Evolutionary conservation across 305 asterid genomes (phyloP), one percentile per base, ranked within the genome.

Genomic region (Salvia sclarea): DNA sequence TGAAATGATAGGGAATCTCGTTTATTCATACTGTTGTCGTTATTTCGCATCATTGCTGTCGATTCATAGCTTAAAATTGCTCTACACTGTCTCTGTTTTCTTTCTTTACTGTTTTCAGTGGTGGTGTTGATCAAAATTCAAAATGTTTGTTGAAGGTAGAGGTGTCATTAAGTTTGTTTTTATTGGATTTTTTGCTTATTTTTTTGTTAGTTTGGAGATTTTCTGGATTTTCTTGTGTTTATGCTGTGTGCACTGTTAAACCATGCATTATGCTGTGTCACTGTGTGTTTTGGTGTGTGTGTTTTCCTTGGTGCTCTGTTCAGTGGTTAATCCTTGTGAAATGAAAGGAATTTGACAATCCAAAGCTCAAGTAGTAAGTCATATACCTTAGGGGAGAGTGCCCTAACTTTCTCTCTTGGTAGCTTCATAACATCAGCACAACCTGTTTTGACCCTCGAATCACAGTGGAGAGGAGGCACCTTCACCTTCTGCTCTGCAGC

Each of bases 401-500:
- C 84, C 76, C 75, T 85, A 57, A 88, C 73, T 79, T 92, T 72
- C 30, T 81, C 81, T 64, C 69, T 82, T 13, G 89, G 73, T 12
- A 86, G 76, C 59, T 79, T 86, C 84, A 88, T 82, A 55, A 80
- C 95, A 82, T 92, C 90, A 24, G 83, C 92, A 74, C 86, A 84
- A 66, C 88, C 78, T 33, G 97, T 92, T 78, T 80, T 83, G 20
- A 92, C 97, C 80, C 98, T 84, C 18, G 82, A 77, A 78, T 92
- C 98, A 67, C 98, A 92, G 72, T 83, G 85, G 79, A 47, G 79
- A 0, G 90, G 71, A 1, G 98, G 98, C 69, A 90, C 95, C 82
- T 86, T 92, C 82, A 89, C 97, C 83, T 86, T 88, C 98, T 92
- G 95, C 83, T 79, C 90, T 80, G 88, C 85, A 84, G 13, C 79